Percentiles rank a stretch among this genome's conserved stretches.
phyloP scores from a whole-genome alignment of 2,329 filamentous ascomycete species.

The Dothiorella sarmentorum region DNA sequence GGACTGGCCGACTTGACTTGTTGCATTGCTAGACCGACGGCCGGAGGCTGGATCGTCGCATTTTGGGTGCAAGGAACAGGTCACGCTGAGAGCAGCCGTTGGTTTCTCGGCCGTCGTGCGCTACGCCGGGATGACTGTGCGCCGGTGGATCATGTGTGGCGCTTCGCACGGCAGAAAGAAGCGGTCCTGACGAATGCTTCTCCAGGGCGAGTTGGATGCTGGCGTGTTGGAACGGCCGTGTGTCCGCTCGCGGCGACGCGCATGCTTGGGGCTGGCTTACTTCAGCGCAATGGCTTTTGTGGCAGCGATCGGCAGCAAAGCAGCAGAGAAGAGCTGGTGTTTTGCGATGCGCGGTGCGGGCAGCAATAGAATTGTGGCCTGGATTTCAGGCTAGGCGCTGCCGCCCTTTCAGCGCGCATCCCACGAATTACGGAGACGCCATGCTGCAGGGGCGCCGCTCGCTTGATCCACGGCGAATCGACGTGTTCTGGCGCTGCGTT shows the following conservation, averaged over 20 bases:
- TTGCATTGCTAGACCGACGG: slow-evolving; percentile 1
- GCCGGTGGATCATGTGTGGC: slow-evolving; percentile 15
- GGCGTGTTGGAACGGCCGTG: slow-evolving; percentile 1
- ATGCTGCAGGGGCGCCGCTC: slow-evolving; percentile 11
- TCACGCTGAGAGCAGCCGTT: not conserved
- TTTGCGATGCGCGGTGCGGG: not conserved
- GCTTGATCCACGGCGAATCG: slow-evolving; percentile 12
- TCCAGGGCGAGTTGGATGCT: not conserved
- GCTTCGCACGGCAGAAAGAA: slow-evolving; percentile 9
- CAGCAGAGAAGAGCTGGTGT: not conserved
- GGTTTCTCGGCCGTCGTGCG: not conserved
- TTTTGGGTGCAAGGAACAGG: slow-evolving; percentile 8
- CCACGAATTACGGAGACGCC: slow-evolving; percentile 5
- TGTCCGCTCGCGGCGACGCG: slow-evolving; percentile 9
- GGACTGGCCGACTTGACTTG: slow-evolving; percentile 14
- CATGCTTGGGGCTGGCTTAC: slow-evolving; percentile 8
- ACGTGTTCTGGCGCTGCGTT: not conserved
- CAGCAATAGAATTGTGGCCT: slow-evolving; percentile 7
- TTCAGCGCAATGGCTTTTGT: not conserved
- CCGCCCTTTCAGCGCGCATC: not conserved
- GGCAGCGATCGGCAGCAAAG: slow-evolving; percentile 5
- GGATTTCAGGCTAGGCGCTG: slow-evolving; percentile 11
- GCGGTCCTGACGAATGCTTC: slow-evolving; percentile 14
- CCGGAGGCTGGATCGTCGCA: slow-evolving; percentile 7
- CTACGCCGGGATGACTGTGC: slow-evolving; percentile 14